Evolutionary conservation across 202 grass and related monocot genomes (phyloP), one percentile per base, ranked within the genome.

Genomic region (Carex arenaria): DNA sequence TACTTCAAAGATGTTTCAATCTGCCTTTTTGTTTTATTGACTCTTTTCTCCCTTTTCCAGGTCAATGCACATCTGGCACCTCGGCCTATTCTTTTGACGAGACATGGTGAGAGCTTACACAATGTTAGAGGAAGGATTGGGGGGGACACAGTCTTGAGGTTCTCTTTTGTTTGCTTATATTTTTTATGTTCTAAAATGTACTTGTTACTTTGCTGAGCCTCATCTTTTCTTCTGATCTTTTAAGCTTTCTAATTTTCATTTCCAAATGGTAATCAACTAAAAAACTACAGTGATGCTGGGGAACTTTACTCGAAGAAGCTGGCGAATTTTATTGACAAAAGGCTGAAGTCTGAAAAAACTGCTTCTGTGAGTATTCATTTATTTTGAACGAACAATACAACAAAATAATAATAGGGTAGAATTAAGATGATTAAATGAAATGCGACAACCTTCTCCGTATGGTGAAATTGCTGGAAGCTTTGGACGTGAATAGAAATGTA

Each of bases 81-180:
- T 82, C 87, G 95, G 2, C 95, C 95, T 90, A 98, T 98, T 89
- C 86, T 98, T 55, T 90, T 98, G 83, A 98, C 95, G 17, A 91
- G 95, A 45, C 95, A 98, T 84, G 95, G 95, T 86, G 95, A 98
- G 88, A 98, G 95, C 87, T 89, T 91, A 78, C 88, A 95, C 69
- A 98, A 98, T 82, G 95, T 98, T 72, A 90, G 92, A 92, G 92
- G 91, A 90, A 89, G 92, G 88, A 83, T 98, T 89, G 95, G 95
- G 74, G 95, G 95, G 84, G 95, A 98, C 82, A 85, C 93, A 0
- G 95, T 95, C 80, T 89, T 98, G 71, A 98, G 95, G 95, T 98
- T 85, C 78, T 70, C 54, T 87, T 87, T 89, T 32, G 67, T 59
- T 83, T 80, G 77, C 17, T 22, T 31, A 81, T 85, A 22, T 75